Conservation (phyloP, 371 early-diverging fungal genomes). For the Apophysomyces ossiformis region DNA sequence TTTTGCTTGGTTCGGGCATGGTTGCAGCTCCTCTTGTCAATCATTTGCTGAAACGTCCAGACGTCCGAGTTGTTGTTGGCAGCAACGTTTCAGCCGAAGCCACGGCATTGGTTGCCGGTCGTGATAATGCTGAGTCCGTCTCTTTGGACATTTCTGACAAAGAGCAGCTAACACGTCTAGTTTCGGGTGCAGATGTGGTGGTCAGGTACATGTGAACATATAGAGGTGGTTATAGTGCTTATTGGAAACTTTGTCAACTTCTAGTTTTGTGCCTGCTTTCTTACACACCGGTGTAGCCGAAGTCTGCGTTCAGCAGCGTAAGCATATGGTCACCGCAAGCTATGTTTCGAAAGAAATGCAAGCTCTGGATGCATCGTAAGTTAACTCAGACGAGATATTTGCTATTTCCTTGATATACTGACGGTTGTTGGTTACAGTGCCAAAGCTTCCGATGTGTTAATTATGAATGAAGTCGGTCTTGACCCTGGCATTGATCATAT, state of each 20-base stretch:
- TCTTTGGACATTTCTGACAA: conserved; percentile 57
- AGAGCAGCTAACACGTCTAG: conserved; percentile 60
- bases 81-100: conserved; percentile 80
- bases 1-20: conserved; percentile 93
- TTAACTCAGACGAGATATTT: background rate
- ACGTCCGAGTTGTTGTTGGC: conserved; percentile 80
- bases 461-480: conserved; percentile 97
- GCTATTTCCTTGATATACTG: conserved; percentile 8
- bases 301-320: conserved; percentile 80
- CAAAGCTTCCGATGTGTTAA: conserved; percentile 79
- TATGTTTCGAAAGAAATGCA: conserved; percentile 95
- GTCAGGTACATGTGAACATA: conserved; percentile 64
- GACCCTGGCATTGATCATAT: conserved; percentile 98
- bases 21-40: conserved; percentile 92
- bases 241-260: background rate
- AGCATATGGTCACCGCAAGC: conserved; percentile 96
- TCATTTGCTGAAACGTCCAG: conserved; percentile 69
- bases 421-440: conserved; percentile 57
- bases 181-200: conserved; percentile 85
- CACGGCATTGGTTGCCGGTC: conserved; percentile 62
- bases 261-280: conserved; percentile 93
- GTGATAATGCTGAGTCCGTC: conserved; percentile 56
- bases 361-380: conserved; percentile 67
- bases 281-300: conserved; percentile 88
- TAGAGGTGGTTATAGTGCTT: background rate